phyloP scores from a whole-genome alignment of 148 eudicot genomes.

The Rhododendron kiyosumense region DNA sequence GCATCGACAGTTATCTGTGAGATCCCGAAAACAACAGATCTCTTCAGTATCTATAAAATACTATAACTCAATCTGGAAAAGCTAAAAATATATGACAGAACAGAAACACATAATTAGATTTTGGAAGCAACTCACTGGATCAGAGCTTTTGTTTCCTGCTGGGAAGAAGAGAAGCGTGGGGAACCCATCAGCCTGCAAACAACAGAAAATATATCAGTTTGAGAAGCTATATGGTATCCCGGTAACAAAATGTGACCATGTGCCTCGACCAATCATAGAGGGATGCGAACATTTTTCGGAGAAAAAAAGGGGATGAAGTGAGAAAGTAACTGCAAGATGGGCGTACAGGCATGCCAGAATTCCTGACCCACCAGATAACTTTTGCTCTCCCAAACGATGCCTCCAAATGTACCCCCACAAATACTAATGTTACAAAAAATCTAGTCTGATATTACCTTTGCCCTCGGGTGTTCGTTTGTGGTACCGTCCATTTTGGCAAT shows the following conservation, averaged over 20 bases:
- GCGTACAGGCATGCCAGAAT: neutral
- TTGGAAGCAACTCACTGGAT: conserved; percentile 55
- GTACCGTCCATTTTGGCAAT: conserved; percentile 98
- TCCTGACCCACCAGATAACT: neutral
- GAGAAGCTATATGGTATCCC: neutral
- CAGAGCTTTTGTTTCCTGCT: conserved; percentile 73
- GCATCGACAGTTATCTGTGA: conserved; percentile 61
- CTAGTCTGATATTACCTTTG: conserved; percentile 45
- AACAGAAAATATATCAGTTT: neutral
- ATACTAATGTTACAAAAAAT: neutral
- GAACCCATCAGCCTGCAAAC: conserved; percentile 80
- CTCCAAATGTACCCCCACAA: neutral
- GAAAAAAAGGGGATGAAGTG: neutral
- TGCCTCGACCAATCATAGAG: neutral
- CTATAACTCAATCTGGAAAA: neutral
- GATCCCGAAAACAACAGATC: neutral
- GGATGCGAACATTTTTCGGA: neutral
- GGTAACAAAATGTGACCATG: neutral
- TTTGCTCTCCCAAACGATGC: neutral
- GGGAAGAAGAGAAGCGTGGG: conserved; percentile 92
- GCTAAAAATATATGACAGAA: neutral
- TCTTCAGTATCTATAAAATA: neutral
- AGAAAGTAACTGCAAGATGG: neutral
- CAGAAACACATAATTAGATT: neutral
- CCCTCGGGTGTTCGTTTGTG: conserved; percentile 88